Percentiles rank a stretch among this genome's conserved stretches.
Conservation (phyloP, 1,284 basidiomycete genomes). For the Spongispora temasekensis region DNA sequence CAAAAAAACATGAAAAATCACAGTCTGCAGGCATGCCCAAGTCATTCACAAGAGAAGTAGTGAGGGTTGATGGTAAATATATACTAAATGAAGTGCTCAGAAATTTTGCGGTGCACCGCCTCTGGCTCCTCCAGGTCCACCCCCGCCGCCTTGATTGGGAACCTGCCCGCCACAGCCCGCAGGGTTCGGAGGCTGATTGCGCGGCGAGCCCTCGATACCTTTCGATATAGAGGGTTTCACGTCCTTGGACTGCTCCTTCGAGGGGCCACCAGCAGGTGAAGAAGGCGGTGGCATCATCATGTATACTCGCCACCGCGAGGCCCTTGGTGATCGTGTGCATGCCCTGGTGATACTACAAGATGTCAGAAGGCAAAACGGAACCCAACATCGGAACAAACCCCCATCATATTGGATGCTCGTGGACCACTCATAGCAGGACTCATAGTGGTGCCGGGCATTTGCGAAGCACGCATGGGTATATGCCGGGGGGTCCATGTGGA, state of each 20-base stretch:
- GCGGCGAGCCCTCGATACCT: constrained; percentile 46
- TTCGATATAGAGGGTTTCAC: constrained; percentile 21
- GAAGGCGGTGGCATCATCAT: constrained; percentile 52
- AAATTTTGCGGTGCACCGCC: too few species aligned
- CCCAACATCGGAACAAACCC: constrained; percentile 33
- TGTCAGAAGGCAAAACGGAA: too few species aligned
- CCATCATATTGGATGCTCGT: constrained; percentile 36
- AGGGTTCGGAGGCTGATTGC: constrained; percentile 37
- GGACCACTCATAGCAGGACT: constrained; percentile 30
- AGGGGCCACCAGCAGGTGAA: constrained; percentile 47
- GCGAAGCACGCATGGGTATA: constrained; percentile 32
- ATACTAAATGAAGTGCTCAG: too few species aligned
- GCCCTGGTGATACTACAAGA: constrained; percentile 34
- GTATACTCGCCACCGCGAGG: constrained; percentile 23
- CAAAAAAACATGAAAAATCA: too few species aligned
- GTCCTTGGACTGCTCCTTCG: constrained; percentile 44
- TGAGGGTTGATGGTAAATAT: too few species aligned
- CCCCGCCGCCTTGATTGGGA: too few species aligned
- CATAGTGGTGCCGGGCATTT: constrained; percentile 26
- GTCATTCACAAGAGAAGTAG: too few species aligned
- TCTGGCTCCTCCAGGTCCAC: too few species aligned
- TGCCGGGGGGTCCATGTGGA: constrained; percentile 33
- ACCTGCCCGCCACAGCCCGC: constrained; percentile 17
- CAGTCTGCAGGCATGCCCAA: too few species aligned
- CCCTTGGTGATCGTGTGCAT: constrained; percentile 25